Conservation (phyloP, 257 asterid species). For the Solanum pinnatisectum region DNA sequence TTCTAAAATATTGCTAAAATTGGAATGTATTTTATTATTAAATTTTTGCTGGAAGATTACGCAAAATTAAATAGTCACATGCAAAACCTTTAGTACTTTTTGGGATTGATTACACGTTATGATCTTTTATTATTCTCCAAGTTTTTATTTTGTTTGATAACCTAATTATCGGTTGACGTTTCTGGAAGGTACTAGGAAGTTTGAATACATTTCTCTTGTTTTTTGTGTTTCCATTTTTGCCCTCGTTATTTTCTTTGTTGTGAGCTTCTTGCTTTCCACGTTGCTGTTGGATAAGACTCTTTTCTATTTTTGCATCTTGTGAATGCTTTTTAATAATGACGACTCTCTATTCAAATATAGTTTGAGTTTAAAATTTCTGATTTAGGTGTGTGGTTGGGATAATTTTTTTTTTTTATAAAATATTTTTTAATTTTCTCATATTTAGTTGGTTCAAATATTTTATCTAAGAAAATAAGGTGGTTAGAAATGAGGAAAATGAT, state of each 20-base stretch:
- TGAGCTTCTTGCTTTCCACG: background rate
- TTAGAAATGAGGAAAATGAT: no score
- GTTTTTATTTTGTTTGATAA: background rate
- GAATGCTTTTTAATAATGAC: background rate
- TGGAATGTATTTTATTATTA: background rate
- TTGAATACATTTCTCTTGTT: background rate
- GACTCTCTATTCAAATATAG: fast-evolving
- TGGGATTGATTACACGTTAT: background rate
- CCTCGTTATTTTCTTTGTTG: background rate
- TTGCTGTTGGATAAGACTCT: background rate
- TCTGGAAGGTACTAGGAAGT: background rate
- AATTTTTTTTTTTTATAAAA: no score
- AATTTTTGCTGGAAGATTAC: background rate
- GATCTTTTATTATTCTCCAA: background rate
- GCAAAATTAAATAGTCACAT: background rate
- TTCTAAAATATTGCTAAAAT: background rate
- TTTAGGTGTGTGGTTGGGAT: no score
- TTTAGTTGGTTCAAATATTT: no score
- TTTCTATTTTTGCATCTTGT: background rate
- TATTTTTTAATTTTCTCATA: no score
- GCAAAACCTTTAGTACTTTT: background rate
- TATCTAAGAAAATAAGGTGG: no score
- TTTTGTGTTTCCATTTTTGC: background rate
- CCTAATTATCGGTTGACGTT: background rate
- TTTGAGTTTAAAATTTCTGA: no score